phyloP scores from a whole-genome alignment of 2,329 filamentous ascomycete genomes.

The Penicillium sp. region DNA sequence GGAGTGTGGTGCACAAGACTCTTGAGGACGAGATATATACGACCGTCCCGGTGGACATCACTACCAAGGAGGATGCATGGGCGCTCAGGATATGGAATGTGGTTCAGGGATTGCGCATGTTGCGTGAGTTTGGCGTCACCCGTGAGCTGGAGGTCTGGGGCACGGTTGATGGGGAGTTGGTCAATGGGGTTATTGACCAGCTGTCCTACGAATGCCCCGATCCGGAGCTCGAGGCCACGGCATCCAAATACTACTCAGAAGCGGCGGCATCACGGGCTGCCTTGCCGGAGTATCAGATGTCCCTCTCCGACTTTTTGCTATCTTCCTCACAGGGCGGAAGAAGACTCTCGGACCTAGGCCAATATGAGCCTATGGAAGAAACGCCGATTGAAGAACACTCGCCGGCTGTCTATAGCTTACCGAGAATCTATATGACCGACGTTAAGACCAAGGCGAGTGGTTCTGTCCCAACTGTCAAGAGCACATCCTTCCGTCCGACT shows the following conservation, averaged over 20 bases:
- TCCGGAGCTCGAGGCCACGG: conserved; percentile 60
- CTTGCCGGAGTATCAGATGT: conserved; percentile 44
- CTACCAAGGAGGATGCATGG: conserved; percentile 74
- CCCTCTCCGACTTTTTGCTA: conserved; percentile 44
- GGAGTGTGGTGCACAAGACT: conserved; percentile 71
- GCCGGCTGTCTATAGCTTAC: conserved; percentile 23
- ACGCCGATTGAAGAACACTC: conserved; percentile 7
- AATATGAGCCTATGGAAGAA: conserved; percentile 11
- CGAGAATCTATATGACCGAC: conserved; percentile 70
- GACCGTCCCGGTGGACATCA: conserved; percentile 66
- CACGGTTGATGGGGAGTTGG: conserved; percentile 69
- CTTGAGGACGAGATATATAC: conserved; percentile 83
- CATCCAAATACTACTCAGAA: conserved; percentile 42
- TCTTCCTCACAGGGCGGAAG: conserved; percentile 35
- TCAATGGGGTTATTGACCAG: conserved; percentile 88
- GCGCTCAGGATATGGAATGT: conserved; percentile 86
- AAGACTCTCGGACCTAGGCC: conserved; percentile 29
- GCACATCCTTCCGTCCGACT: conserved; percentile 65
- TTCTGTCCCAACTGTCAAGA: conserved; percentile 56
- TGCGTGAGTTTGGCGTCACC: conserved; percentile 66
- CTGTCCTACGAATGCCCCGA: conserved; percentile 75
- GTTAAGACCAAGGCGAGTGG: conserved; percentile 71
- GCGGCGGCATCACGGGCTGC: conserved; percentile 33
- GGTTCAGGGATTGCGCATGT: conserved; percentile 73
- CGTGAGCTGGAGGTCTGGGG: conserved; percentile 84